These are phyloP conservation scores for Phytophthora podocarpi DNA, from an alignment of 352 stramenopile species.

Conservation along the genomic window DNA sequence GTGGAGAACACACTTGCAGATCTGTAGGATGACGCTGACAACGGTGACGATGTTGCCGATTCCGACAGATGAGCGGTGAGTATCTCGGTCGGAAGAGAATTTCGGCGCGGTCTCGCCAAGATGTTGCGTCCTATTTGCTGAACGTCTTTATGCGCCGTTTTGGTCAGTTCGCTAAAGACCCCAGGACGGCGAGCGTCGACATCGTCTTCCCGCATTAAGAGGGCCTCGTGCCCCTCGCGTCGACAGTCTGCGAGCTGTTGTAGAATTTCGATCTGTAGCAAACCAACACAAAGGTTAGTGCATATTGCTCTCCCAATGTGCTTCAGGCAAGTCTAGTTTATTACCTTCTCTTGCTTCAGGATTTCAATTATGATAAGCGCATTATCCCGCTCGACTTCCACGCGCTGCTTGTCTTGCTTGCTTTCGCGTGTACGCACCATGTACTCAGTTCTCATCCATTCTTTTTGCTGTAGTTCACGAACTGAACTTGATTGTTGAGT, in stretches of 20 bases:
- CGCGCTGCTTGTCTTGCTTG: slow-evolving; percentile 51
- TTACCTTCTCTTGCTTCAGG: slow-evolving; percentile 53
- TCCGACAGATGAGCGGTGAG: slow-evolving; percentile 1
- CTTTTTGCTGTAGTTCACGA: slow-evolving; percentile 57
- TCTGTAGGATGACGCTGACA: background rate
- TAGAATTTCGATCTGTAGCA: slow-evolving; percentile 32
- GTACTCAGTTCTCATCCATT: slow-evolving; percentile 60
- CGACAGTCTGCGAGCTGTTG: slow-evolving; percentile 48
- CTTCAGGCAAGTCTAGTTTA: too few relatives aligned
- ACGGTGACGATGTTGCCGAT: background rate
- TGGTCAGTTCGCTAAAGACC: slow-evolving; percentile 48
- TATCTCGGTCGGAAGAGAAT: slow-evolving; percentile 19
- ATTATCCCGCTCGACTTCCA: slow-evolving; percentile 64
- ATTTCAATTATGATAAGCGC: slow-evolving; percentile 47
- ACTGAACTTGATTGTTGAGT: slow-evolving; percentile 52
- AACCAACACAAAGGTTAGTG: background rate
- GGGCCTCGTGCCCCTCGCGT: slow-evolving; percentile 46
- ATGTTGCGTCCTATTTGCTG: background rate
- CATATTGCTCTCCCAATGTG: too few relatives aligned
- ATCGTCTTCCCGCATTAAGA: slow-evolving; percentile 82
- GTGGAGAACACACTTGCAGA: slow-evolving; percentile 12
- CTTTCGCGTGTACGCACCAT: slow-evolving; percentile 55
- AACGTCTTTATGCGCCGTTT: background rate
- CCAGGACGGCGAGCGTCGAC: slow-evolving; percentile 49
- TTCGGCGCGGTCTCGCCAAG: slow-evolving; percentile 1